Evolutionary conservation across 2,329 filamentous ascomycete species (phyloP), one percentile per base, ranked within the genome.

Genomic region (Phialophora verrucosa): DNA sequence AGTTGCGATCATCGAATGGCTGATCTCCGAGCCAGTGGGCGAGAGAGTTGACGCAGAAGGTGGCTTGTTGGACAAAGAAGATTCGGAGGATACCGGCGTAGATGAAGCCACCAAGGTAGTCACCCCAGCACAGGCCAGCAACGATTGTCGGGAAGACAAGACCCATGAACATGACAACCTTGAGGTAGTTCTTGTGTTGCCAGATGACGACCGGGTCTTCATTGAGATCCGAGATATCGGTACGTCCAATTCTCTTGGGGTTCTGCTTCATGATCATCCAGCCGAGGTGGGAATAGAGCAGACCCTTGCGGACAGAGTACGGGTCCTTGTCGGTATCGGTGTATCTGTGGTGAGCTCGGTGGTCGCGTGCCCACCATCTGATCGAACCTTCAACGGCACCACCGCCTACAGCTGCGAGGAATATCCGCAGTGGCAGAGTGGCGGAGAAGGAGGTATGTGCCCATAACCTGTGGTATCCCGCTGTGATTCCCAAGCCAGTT

Each of bases 211-310:
- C 87, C 58, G 90, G 84, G 75, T 95, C 91, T 78, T 94, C 91
- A 82, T 95, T 95, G 73, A 96, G 83, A 75, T 96, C 92, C 74
- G 90, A 90, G 75, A 96, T 95, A 74, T 96, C 92, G 78, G 91
- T 93, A 69, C 92, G 91, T 75, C 92, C 92, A 74, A 92, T 91
- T 69, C 90, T 86, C 85, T 94, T 94, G 71, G 91, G 91, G 83
- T 96, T 94, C 83, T 96, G 92, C 85, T 94, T 94, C 85, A 96
- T 88, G 75, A 96, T 81, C 91, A 96, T 95, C 92, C 92, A 96
- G 74, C 92, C 92, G 64, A 96, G 83, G 82, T 92, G 90, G 61
- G 87, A 92, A 85, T 93, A 94, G 72, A 92, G 81, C 58, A 95
- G 85, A 73, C 92, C 92, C 84, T 96, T 96, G 81, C 91, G 89